Conservation (phyloP, 2,329 filamentous ascomycete genomes). For the Neurospora sp. region DNA sequence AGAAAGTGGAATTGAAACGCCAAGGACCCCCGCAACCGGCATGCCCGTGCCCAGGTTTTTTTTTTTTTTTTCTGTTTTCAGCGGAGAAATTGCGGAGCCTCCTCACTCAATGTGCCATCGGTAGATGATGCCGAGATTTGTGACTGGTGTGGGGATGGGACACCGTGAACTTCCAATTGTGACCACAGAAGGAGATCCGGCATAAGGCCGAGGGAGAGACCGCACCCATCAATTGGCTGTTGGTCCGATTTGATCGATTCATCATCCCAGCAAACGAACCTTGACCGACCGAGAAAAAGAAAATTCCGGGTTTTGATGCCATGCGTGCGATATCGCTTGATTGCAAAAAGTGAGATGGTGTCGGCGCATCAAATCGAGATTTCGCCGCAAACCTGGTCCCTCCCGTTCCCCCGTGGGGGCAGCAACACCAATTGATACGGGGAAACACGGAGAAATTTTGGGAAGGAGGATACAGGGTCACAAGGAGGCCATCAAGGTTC, state of each 20-base stretch:
- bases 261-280: not conserved
- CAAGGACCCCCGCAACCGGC: not conserved
- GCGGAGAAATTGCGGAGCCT: not conserved
- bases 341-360: not conserved
- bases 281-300: not conserved
- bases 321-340: not conserved
- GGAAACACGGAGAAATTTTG: not conserved
- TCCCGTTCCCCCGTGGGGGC: not conserved
- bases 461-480: not conserved
- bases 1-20: not conserved
- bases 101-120: not conserved
- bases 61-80: not conserved
- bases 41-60: not conserved
- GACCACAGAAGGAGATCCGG: not conserved
- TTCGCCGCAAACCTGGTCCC: not conserved
- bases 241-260: not conserved
- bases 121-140: not conserved
- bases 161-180: not conserved
- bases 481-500: not conserved
- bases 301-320: not conserved
- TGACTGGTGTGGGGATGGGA: not conserved
- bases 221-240: not conserved
- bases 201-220: not conserved
- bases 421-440: not conserved
- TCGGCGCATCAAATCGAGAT: not conserved